Conservation (phyloP, 495 filamentous ascomycete species). For the Aspergillus indologenus region DNA sequence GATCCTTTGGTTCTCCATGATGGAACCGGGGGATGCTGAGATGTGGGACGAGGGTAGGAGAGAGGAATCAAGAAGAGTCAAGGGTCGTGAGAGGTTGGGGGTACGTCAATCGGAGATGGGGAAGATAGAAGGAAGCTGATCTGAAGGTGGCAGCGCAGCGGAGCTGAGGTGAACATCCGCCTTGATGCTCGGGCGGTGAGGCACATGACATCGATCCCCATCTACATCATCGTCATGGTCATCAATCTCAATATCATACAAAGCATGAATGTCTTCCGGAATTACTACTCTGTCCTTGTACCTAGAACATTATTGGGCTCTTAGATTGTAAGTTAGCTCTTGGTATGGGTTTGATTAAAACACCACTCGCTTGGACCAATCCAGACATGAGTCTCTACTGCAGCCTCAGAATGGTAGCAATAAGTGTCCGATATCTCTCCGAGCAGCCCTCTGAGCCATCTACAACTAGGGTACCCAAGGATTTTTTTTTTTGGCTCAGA, state of each 20-base stretch:
- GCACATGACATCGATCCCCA: constrained; percentile 11
- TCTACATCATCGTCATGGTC: neutral
- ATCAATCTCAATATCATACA: no score
- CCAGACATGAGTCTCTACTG: neutral
- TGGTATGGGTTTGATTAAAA: neutral
- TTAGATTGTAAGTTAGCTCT: neutral
- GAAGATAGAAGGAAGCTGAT: constrained; percentile 17
- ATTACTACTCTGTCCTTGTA: neutral
- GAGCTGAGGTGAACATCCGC: constrained; percentile 10
- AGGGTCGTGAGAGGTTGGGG: constrained; percentile 3
- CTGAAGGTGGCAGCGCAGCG: constrained; percentile 12
- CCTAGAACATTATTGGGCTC: neutral
- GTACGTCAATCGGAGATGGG: constrained; percentile 5
- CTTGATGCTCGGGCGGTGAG: constrained; percentile 20
- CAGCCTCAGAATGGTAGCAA: neutral
- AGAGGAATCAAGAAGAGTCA: neutral
- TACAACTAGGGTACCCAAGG: neutral
- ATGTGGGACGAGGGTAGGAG: constrained; percentile 8
- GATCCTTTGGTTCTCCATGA: constrained; percentile 82
- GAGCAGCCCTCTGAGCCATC: constrained; percentile 6
- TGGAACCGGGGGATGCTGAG: constrained; percentile 20
- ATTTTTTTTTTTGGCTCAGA: neutral
- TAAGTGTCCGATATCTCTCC: constrained; percentile 37
- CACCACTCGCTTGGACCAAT: neutral
- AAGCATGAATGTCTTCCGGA: no score